Evolutionary conservation across 495 filamentous ascomycete genomes (phyloP).

Genomic region (Daldinia bambusicola): DNA sequence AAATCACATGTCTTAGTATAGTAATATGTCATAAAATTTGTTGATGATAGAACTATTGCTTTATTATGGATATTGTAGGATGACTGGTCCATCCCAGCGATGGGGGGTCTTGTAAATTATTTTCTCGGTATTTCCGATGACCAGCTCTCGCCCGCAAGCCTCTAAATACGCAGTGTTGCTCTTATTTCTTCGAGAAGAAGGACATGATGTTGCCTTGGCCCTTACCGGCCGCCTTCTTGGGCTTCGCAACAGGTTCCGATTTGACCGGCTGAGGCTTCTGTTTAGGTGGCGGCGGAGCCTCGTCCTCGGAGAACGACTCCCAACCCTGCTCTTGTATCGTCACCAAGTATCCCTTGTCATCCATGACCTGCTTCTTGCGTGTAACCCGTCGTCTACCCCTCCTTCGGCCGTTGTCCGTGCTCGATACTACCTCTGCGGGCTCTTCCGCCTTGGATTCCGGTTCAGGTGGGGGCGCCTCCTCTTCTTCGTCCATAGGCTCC

Average conservation of each 20-base stretch:
- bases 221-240: conserved; percentile 70
- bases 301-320: conserved; percentile 97
- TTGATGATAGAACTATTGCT: not conserved
- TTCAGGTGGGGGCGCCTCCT: conserved; percentile 50
- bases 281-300: conserved; percentile 70
- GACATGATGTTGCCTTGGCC: conserved; percentile 91
- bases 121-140: not conserved
- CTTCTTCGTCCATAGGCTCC: conserved; percentile 50
- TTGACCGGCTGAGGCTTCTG: conserved; percentile 45
- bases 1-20: not conserved
- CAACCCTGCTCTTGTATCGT: conserved; percentile 88
- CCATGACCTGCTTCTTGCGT: conserved; percentile 89
- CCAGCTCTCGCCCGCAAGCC: not conserved
- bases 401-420: conserved; percentile 71
- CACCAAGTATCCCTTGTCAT: conserved; percentile 94
- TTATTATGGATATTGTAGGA: not conserved
- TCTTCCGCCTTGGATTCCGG: conserved; percentile 57
- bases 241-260: conserved; percentile 50
- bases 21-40: not conserved
- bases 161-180: not conserved
- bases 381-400: conserved; percentile 84
- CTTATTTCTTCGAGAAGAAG: conserved; percentile 86
- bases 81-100: not conserved
- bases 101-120: not conserved
- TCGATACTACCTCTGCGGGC: conserved; percentile 63